Evolutionary conservation across 139 green algal species (phyloP), one percentile per base, ranked within the genome.

Genomic region (Auxenochlorella pyrenoidosa): DNA sequence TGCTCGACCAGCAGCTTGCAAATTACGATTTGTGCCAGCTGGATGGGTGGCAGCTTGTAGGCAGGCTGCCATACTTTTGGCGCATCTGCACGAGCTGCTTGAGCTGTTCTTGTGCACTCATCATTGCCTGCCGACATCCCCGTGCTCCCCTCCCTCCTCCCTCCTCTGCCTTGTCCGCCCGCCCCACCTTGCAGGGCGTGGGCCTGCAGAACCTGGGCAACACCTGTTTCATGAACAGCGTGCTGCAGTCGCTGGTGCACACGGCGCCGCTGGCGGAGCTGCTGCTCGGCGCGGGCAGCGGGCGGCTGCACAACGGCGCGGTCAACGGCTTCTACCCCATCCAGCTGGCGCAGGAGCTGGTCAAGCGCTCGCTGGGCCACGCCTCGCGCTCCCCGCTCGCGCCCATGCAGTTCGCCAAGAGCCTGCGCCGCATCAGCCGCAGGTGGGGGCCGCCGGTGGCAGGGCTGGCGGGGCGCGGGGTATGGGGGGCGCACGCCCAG

Each of bases 151-250:
- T 34, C 3, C 51, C 5, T 19, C 3, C 19, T 41, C n/a, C 30
- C n/a, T 30, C 51, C 32, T 78, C 22, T 24, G 5, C 18, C 16
- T 28, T 43, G 5, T 54, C 30, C n/a, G 15, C 43, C 36, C 28
- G 34, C 34, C 43, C 36, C 28, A 19, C 34, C 10, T 22, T 38
- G 79, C 94, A 97, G 94, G 96, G 95, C 3, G 89, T 93, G 36
- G 97, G 97, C 0, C 91, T 99, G 36, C 82, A 95, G 59, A 99
- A 99, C 89, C 92, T 99, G 58, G 97, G 97, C 82, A 99, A 99
- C 94, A 99, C 97, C 0, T 99, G 97, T 91, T 99, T 99, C 92
- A 97, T 99, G 94, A 99, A 99, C 90, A 92, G 91, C 41, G 97
- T 99, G 43, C 91, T 99, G 82, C 86, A 99, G 91, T 98, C 94